Conservation (phyloP, 495 filamentous ascomycete species). For the Letharia lupina region DNA sequence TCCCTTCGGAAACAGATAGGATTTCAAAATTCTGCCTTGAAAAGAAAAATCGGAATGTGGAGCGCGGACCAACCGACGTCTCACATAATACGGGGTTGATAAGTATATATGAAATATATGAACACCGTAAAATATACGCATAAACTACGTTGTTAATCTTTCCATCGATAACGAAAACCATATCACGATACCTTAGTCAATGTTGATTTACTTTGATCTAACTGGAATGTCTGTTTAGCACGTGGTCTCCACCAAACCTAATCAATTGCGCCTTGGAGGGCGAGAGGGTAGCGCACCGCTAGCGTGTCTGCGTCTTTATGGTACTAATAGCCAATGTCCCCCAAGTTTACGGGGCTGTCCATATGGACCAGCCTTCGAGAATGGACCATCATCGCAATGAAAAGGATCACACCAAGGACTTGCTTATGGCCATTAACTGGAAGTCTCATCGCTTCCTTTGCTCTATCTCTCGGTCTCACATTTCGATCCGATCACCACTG, state of each 20-base stretch:
- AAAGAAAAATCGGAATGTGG: neutral
- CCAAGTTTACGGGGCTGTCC: neutral
- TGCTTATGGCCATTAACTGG: constrained; percentile 30
- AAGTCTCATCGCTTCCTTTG: constrained; percentile 28
- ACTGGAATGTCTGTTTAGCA: neutral
- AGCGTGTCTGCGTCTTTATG: neutral
- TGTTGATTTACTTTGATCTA: neutral
- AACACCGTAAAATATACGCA: neutral
- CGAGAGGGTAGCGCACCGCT: neutral
- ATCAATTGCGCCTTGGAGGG: neutral
- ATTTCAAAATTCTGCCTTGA: neutral
- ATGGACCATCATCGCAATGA: constrained; percentile 4
- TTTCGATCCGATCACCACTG: constrained; percentile 31
- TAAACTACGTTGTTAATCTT: neutral
- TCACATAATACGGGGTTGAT: neutral
- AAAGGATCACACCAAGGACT: constrained; percentile 29
- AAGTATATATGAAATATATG: no score
- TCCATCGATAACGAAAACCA: neutral
- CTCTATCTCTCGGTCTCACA: constrained; percentile 29
- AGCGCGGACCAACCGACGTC: neutral
- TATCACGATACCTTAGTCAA: neutral
- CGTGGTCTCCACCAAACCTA: neutral
- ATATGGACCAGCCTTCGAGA: neutral
- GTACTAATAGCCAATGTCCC: neutral
- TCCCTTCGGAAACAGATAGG: neutral